A percentile compares a stretch with the other conserved stretches of the same genome.
These are phyloP conservation scores for Ustulina deusta DNA, from an alignment of 2,329 filamentous ascomycete species.

Conservation along the genomic window DNA sequence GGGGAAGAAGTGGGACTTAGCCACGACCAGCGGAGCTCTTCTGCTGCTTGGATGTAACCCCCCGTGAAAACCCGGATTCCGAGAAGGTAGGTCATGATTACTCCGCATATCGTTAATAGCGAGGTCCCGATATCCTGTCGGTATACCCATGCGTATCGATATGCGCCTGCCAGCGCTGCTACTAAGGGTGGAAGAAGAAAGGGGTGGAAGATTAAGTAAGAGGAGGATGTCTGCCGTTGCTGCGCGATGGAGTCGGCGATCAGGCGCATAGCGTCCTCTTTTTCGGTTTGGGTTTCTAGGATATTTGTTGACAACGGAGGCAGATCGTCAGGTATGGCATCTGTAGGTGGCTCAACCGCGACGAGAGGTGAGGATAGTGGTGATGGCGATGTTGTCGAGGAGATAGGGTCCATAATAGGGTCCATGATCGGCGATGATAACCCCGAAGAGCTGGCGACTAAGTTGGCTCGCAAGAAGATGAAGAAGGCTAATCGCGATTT, in stretches of 20 bases:
- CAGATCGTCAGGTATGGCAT: slow-evolving; percentile 62
- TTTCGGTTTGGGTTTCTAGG: slow-evolving; percentile 67
- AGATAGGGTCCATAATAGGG: slow-evolving; percentile 68
- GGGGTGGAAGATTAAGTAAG: slow-evolving; percentile 73
- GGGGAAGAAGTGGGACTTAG: slow-evolving; percentile 55
- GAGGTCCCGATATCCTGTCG: slow-evolving; percentile 65
- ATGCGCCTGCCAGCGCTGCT: slow-evolving; percentile 57
- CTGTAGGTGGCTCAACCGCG: slow-evolving; percentile 56
- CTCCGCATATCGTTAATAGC: slow-evolving; percentile 68
- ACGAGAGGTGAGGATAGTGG: slow-evolving; percentile 54
- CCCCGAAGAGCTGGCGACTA: slow-evolving; percentile 73
- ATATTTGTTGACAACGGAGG: slow-evolving; percentile 73
- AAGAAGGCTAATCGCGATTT: slow-evolving; percentile 76
- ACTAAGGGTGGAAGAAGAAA: slow-evolving; percentile 63
- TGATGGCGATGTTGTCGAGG: slow-evolving; percentile 55
- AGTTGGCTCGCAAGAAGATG: slow-evolving; percentile 82
- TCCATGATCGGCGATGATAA: slow-evolving; percentile 74
- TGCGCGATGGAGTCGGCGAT: slow-evolving; percentile 86
- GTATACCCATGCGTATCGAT: slow-evolving; percentile 51
- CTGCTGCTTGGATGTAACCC: slow-evolving; percentile 73
- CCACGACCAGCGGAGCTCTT: slow-evolving; percentile 72
- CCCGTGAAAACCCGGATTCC: slow-evolving; percentile 70
- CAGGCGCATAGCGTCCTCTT: slow-evolving; percentile 75
- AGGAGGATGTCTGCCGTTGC: slow-evolving; percentile 77
- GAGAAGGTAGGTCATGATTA: slow-evolving; percentile 73